These are phyloP conservation scores for Artomyces pyxidatus DNA, from an alignment of 768 basidiomycete species.

Conservation along the genomic window DNA sequence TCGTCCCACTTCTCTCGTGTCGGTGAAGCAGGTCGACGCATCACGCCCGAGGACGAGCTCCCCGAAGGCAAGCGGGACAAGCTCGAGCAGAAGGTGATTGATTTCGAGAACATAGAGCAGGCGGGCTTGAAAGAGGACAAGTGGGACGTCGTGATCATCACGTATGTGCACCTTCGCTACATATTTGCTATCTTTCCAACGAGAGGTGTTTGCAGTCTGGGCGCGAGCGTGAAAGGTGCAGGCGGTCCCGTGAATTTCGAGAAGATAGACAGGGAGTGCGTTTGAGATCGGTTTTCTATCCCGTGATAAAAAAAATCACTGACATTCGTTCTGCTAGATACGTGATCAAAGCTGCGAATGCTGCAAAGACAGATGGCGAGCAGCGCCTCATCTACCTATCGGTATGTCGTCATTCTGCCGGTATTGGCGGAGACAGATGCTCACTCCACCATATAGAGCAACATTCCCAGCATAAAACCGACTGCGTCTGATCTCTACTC, in stretches of 20 bases:
- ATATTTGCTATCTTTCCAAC: not conserved
- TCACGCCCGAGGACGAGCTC: constrained; percentile 38
- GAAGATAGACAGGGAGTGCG: constrained; percentile 68
- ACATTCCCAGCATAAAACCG: constrained; percentile 37
- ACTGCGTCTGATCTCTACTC: constrained; percentile 45
- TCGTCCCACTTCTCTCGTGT: constrained; percentile 49
- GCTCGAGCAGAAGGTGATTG: constrained; percentile 56
- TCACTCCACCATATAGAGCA: constrained; percentile 21
- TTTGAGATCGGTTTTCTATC: not conserved
- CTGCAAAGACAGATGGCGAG: constrained; percentile 37
- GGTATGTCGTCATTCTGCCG: constrained; percentile 31
- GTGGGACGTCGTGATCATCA: constrained; percentile 71
- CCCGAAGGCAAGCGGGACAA: constrained; percentile 38
- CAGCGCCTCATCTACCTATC: constrained; percentile 69
- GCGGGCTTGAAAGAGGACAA: constrained; percentile 42
- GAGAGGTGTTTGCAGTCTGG: constrained; percentile 37
- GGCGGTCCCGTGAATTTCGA: constrained; percentile 61
- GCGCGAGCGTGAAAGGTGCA: constrained; percentile 52
- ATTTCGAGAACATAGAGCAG: constrained; percentile 56
- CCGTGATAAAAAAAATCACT: not conserved
- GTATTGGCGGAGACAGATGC: not conserved
- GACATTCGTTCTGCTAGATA: constrained; percentile 38
- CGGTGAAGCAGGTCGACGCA: constrained; percentile 60
- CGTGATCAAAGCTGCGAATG: constrained; percentile 59
- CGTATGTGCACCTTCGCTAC: constrained; percentile 29